A percentile compares a stretch with the other conserved stretches of the same genome.
These are phyloP conservation scores for Wickerhamiella sorbophila DNA, from an alignment of 805 yeast genomes.

Conservation along the genomic window DNA sequence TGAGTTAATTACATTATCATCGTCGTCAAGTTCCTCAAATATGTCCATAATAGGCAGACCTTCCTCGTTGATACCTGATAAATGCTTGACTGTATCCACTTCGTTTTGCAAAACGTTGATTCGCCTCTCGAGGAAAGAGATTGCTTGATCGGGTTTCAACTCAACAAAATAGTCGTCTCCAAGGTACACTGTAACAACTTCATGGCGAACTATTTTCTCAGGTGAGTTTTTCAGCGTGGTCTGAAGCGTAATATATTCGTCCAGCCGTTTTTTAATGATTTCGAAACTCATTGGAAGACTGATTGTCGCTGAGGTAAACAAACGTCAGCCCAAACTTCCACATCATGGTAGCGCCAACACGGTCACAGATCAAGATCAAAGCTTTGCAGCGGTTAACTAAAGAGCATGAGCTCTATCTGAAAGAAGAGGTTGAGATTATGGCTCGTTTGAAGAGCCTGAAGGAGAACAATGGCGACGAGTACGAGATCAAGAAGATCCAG, in stretches of 20 bases:
- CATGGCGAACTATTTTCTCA: background rate
- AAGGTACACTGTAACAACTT: conserved; percentile 13
- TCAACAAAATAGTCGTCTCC: conserved; percentile 24
- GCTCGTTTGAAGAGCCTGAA: conserved; percentile 32
- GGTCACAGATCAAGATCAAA: conserved; percentile 51
- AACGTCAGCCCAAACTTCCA: background rate
- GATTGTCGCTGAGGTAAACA: background rate
- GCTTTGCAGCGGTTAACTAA: conserved; percentile 57
- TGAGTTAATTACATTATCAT: conserved; percentile 50
- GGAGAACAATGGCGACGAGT: conserved; percentile 38
- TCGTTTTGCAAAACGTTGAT: conserved; percentile 8
- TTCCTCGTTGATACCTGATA: conserved; percentile 27
- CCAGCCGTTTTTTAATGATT: conserved; percentile 3
- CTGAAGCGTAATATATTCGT: conserved; percentile 7
- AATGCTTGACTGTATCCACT: conserved; percentile 8
- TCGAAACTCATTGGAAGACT: background rate
- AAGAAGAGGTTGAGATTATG: conserved; percentile 44
- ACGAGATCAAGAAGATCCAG: conserved; percentile 39
- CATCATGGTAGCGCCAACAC: conserved; percentile 48
- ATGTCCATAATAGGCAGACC: conserved; percentile 67
- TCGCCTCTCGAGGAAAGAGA: conserved; percentile 13
- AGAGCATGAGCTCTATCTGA: conserved; percentile 46
- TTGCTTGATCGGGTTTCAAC: conserved; percentile 12
- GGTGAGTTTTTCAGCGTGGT: background rate
- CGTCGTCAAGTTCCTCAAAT: conserved; percentile 69